Conservation (phyloP, 2,329 filamentous ascomycete species). For the Sclerotinia sclerotiorum region DNA sequence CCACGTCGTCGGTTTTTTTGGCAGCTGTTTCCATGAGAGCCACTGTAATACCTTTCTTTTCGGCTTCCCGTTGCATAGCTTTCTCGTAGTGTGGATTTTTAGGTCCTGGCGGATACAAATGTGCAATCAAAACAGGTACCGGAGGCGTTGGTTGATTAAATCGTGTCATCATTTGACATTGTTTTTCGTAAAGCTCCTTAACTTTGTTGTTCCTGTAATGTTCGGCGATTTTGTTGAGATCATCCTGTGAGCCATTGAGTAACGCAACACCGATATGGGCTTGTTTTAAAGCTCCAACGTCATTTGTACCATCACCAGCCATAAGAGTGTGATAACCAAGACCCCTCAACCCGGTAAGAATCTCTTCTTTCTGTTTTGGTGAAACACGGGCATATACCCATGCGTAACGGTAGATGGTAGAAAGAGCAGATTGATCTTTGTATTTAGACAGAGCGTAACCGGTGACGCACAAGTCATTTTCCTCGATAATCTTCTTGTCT, state of each 20-base stretch:
- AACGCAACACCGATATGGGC: conserved; percentile 96
- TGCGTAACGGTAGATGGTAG: conserved; percentile 77
- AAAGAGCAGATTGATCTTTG: conserved; percentile 74
- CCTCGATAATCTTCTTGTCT: conserved; percentile 75
- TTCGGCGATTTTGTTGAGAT: conserved; percentile 87
- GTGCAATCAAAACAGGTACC: conserved; percentile 86
- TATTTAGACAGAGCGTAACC: conserved; percentile 91
- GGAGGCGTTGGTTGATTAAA: conserved; percentile 95
- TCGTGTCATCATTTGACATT: conserved; percentile 83
- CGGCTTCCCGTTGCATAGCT: conserved; percentile 82
- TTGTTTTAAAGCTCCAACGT: conserved; percentile 96
- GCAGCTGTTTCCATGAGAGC: conserved; percentile 52
- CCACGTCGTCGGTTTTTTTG: conserved; percentile 54
- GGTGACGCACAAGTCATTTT: conserved; percentile 92
- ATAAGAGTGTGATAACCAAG: conserved; percentile 97
- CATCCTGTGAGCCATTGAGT: conserved; percentile 89
- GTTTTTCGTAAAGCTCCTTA: conserved; percentile 99
- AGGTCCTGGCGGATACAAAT: conserved; percentile 88
- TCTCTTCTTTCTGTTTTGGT: conserved; percentile 98
- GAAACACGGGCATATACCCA: conserved; percentile 99
- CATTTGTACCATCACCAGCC: conserved; percentile 98
- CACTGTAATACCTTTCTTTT: conserved; percentile 69
- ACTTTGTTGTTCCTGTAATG: conserved; percentile 94
- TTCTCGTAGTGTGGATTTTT: conserved; percentile 92
- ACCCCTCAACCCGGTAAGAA: conserved; percentile 92